Base-by-base conservation (phyloP, 768 basidiomycete species). In the Mycena galopus region DNA sequence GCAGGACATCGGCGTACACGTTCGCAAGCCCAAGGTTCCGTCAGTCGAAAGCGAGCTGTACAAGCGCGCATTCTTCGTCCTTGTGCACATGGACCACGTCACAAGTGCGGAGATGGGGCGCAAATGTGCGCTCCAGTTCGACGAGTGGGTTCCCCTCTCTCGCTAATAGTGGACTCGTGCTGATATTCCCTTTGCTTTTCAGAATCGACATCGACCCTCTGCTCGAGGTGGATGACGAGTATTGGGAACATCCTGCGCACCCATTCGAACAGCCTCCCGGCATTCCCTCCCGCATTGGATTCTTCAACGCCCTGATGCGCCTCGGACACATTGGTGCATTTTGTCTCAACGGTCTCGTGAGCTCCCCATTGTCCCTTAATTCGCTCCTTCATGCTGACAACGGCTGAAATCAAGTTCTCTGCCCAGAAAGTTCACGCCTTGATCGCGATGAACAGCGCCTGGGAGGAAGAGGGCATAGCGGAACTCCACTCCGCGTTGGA, bases 401-500 rank as follows among this genome's bases (percentile, higher is more conserved):
- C 11, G 21, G 23, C 42, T 44, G 32, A 93, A 95, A 94, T 78
- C 87, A 92, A n/a, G n/a, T n/a, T n/a, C 11, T 90, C 91, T 73
- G 93, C n/a, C n/a, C n/a, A 90, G 77, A 90, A 89, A 76, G 85
- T 87, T 2, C 88, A 11, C 35, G 88, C 76, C 81, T 89, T 6
- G 78, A 80, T 88, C 27, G 86, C 84, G 57, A 81, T 83, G 16
- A 83, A 89, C 1, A 69, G 82, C 72, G 70, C 89, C 63, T 93
- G 90, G 80, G 90, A 92, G 67, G 87, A 92, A 69, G 85, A 87
- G 51, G 86, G 89, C n/a, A 90, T 95, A 6, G 87, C 90, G 10
- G 91, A 94, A 65, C 83, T 95, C 4, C 94, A 95, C 81, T 92
- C 92, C 4, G 88, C 89, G 4, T 82, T 95, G 75, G 94, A 94